These are phyloP conservation scores for Daedaleopsis nitida DNA, from an alignment of 768 basidiomycete genomes.

Conservation along the genomic window DNA sequence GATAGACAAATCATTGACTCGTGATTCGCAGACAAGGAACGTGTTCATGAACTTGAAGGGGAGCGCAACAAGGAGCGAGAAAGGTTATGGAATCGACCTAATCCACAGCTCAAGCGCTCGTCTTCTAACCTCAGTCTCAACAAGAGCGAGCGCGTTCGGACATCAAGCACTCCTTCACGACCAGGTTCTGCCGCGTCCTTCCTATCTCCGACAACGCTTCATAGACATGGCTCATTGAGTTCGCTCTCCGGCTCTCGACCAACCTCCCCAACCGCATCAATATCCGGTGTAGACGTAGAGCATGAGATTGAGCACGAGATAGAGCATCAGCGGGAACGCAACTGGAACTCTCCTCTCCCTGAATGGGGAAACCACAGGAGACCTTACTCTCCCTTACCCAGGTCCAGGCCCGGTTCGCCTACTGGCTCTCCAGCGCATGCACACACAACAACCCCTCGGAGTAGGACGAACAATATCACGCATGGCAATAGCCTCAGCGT, in stretches of 20 bases:
- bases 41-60: slow-evolving; percentile 40
- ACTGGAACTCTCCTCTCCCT: slow-evolving; percentile 71
- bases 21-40: slow-evolving; percentile 44
- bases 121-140: slow-evolving; percentile 43
- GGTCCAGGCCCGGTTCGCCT: slow-evolving; percentile 20
- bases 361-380: slow-evolving; percentile 42
- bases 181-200: slow-evolving; percentile 43
- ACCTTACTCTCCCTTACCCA: slow-evolving; percentile 17
- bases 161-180: slow-evolving; percentile 40
- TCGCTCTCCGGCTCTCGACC: slow-evolving; percentile 34
- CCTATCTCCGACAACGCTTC: slow-evolving; percentile 28
- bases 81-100: slow-evolving; percentile 56
- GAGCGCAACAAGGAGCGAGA: slow-evolving; percentile 53
- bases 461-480: slow-evolving; percentile 9
- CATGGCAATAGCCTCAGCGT: not conserved
- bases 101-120: slow-evolving; percentile 38
- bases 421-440: not conserved
- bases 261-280: slow-evolving; percentile 45
- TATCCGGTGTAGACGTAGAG: slow-evolving; percentile 32
- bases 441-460: not conserved
- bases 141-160: slow-evolving; percentile 34
- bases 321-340: slow-evolving; percentile 59
- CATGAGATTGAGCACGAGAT: slow-evolving; percentile 32
- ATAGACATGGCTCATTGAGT: slow-evolving; percentile 16
- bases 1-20: slow-evolving; percentile 1